Evolutionary conservation across 1,284 basidiomycete genomes (phyloP), one percentile per base, ranked within the genome.

Genomic region (Boletus austroedulis): DNA sequence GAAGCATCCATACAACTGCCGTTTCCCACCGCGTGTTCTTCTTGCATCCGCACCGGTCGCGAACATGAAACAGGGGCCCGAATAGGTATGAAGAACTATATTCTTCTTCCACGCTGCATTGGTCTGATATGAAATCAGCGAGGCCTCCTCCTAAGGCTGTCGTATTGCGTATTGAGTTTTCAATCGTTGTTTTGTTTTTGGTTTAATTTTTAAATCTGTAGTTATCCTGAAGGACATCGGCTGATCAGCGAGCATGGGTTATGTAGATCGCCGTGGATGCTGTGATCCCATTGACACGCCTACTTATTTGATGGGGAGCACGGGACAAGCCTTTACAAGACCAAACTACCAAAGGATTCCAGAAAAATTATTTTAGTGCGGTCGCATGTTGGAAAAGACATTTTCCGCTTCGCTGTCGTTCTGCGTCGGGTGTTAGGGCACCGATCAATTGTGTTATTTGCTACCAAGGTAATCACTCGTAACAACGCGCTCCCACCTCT

Each of bases 71-170:
- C 66, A 63, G 53, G 57, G 65, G 55, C 32, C 49, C 31, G 40
- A 47, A 46, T 38, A 29, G 34, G 36, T 49, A 26, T 47, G 12
- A 40, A 34, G 24, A 59, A 31, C 15, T 10, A 31, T 29, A 63
- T 57, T 40, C 36, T 50, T 52, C 53, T 58, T 58, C 48, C 56
- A 60, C 24, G 46, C 56, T 45, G 23, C 21, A 21, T 21, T 9
- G 24, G 28, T 53, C 64, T 49, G 50, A 67, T 67, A 67, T 67
- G 62, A 67, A 62, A 68, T 67, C 49, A 26, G 55, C 43, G 55
- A 44, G 60, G 45, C 41, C 17, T 26, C 21, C 15, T n/a, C n/a
- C n/a, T n/a, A n/a, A 40, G 38, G 10, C 32, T 34, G 45, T n/a
- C 8, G n/a, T n/a, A n/a, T 31, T n/a, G 34, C 26, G 23, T 49